Percentiles rank a stretch among this genome's conserved stretches.
Evolutionary conservation across 345 rosid species (phyloP).

Genomic region (Populus euphratica): DNA sequence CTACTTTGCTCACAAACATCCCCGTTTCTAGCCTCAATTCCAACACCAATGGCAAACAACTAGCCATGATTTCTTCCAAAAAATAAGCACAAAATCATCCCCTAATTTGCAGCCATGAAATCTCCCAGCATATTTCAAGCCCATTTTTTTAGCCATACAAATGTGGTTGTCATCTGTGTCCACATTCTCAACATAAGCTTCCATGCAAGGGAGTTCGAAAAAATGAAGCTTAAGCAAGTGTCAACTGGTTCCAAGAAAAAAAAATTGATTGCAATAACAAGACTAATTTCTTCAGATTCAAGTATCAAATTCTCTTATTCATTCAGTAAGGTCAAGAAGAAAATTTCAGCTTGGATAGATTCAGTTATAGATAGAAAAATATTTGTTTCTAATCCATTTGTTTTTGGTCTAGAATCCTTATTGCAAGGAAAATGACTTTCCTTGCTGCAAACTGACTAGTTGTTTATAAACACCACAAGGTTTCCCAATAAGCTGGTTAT

Average conservation of each 20-base stretch:
- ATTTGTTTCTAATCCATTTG: not conserved
- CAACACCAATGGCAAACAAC: too few species aligned
- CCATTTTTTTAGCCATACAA: too few species aligned
- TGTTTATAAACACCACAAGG: constrained; percentile 54
- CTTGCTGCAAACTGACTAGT: constrained; percentile 49
- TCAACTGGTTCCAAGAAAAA: not conserved
- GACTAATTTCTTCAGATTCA: not conserved
- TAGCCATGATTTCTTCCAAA: too few species aligned
- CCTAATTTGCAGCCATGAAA: too few species aligned
- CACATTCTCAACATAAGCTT: not conserved
- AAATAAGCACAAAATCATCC: too few species aligned
- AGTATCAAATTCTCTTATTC: not conserved
- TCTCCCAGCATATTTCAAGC: too few species aligned
- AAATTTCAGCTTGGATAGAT: not conserved
- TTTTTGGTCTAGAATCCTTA: not conserved
- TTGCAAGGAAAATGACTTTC: constrained; percentile 6
- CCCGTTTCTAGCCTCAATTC: too few species aligned
- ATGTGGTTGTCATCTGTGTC: too few species aligned
- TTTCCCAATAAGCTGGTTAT: constrained; percentile 48
- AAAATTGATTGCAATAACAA: not conserved
- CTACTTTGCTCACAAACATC: too few species aligned
- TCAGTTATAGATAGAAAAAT: not conserved
- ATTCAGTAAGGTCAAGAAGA: not conserved
- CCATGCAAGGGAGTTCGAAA: not conserved
- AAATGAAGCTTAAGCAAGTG: not conserved